phyloP scores from a whole-genome alignment of 768 basidiomycete genomes.

The Lactifluus hygrophoroides region DNA sequence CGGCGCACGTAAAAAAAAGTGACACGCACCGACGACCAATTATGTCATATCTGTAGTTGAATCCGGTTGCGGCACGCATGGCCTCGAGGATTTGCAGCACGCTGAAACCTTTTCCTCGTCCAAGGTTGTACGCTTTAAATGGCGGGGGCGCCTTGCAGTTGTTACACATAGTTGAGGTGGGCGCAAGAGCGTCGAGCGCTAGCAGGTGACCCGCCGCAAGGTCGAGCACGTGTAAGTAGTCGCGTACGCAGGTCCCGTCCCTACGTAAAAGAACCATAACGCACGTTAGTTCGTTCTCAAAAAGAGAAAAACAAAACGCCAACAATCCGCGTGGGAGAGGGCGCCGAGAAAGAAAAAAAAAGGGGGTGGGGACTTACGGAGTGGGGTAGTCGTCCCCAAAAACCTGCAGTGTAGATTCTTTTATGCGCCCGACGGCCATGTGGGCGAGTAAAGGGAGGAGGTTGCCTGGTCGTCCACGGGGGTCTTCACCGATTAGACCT shows the following conservation, averaged over 20 bases:
- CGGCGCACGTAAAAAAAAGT: background rate
- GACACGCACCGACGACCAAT: slow-evolving; percentile 75
- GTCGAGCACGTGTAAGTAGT: slow-evolving; percentile 91
- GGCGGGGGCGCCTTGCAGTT: slow-evolving; percentile 44
- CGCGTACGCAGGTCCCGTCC: slow-evolving; percentile 97
- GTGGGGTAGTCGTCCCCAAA: slow-evolving; percentile 99
- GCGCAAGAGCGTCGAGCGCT: slow-evolving; percentile 74
- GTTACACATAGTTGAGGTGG: slow-evolving; percentile 53
- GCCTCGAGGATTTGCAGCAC: slow-evolving; percentile 92
- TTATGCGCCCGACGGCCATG: slow-evolving; percentile 86
- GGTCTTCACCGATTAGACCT: slow-evolving; percentile 92
- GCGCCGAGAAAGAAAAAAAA: background rate
- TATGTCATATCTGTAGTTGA: slow-evolving; percentile 81
- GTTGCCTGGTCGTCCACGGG: slow-evolving; percentile 91
- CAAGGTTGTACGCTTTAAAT: slow-evolving; percentile 95
- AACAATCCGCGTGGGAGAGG: background rate
- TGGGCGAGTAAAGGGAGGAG: slow-evolving; percentile 88
- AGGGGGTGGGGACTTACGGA: slow-evolving; percentile 48
- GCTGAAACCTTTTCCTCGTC: slow-evolving; percentile 85
- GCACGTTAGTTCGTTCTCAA: background rate
- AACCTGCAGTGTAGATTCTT: slow-evolving; percentile 52
- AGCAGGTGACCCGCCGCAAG: slow-evolving; percentile 90
- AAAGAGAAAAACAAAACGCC: too few species aligned
- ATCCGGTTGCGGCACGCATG: slow-evolving; percentile 86
- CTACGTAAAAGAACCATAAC: slow-evolving; percentile 29